phyloP scores from a whole-genome alignment of 2,329 filamentous ascomycete genomes.

The Sclerotiophoma versabilis region DNA sequence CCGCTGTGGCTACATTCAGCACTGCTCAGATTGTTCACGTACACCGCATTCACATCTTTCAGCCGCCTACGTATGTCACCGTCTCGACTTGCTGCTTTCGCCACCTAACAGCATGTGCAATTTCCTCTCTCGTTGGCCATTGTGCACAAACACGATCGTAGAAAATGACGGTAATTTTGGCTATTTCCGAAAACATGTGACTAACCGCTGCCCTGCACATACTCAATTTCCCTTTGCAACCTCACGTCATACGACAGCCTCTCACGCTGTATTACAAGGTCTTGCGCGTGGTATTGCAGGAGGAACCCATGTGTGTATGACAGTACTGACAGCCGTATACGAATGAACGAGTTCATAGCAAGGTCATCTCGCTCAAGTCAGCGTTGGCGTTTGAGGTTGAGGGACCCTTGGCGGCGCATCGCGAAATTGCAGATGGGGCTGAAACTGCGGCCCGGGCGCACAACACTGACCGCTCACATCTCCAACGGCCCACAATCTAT shows the following conservation, averaged over 20 bases:
- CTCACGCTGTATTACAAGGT: slow-evolving; percentile 10
- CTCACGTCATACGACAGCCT: slow-evolving; percentile 15
- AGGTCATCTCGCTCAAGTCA: slow-evolving; percentile 11
- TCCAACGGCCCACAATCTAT: slow-evolving; percentile 4
- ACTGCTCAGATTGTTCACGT: background rate
- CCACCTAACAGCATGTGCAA: slow-evolving; percentile 1
- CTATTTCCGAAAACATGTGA: slow-evolving; percentile 25
- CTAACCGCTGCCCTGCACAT: slow-evolving; percentile 27
- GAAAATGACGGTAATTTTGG: slow-evolving; percentile 33
- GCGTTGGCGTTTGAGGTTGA: slow-evolving; percentile 25
- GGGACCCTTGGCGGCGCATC: slow-evolving; percentile 33
- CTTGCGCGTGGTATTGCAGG: background rate
- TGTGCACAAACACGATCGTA: slow-evolving; percentile 10
- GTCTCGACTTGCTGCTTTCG: slow-evolving; percentile 4
- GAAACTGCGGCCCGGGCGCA: slow-evolving; percentile 41
- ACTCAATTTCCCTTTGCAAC: slow-evolving; percentile 30
- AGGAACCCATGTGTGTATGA: background rate
- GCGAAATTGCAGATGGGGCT: slow-evolving; percentile 43
- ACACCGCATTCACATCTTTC: background rate
- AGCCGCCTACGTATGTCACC: slow-evolving; percentile 6
- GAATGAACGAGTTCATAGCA: background rate
- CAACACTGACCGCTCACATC: slow-evolving; percentile 17
- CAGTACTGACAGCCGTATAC: background rate
- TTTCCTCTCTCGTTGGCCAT: slow-evolving; percentile 6
- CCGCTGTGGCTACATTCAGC: background rate